Evolutionary conservation across 768 basidiomycete genomes (phyloP), one percentile per base, ranked within the genome.

Genomic region (Calocybe gangraenosa): DNA sequence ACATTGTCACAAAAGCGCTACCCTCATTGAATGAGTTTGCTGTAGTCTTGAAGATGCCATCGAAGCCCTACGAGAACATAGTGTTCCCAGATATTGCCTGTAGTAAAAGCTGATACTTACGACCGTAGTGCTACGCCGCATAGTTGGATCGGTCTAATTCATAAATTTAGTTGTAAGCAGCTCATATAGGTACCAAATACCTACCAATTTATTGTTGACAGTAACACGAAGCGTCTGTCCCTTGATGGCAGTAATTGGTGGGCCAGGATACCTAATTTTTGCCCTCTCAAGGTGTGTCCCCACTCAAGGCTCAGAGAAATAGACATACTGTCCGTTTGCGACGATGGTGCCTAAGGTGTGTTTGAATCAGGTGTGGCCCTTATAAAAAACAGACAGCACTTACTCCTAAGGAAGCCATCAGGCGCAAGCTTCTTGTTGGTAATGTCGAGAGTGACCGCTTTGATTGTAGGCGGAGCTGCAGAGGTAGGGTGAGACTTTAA

Each of bases 171-270:
- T 19, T 34, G 23, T 11, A n/a, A 37, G 34, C 40, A 28, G n/a
- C 5, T n/a, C 1, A 15, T 17, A 14, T 11, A 3, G 0, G 28
- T 5, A n/a, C n/a, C n/a, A 18, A 30, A 13, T 28, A 35, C 21
- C 13, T 75, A 59, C 61, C 31, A 79, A 62, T 25, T 53, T 38
- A 46, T 79, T 74, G 31, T 67, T 61, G 15, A 79, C 70, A 15
- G 68, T 73, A 34, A 79, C 62, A 17, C 44, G 42, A 39, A 76
- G 67, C 22, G 58, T 59, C 39, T 72, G 65, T 4, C 74, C 70
- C 48, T 77, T 81, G 18, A 64, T 58, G 15, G 56, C 58, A 4
- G 52, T 58, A 51, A 81, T 72, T 38, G 72, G 50, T 7, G 78
- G 78, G 5, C 74, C 78, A 14, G 78, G 78, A 49, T 58, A 63